A percentile compares a stretch with the other conserved stretches of the same genome.
Conservation (phyloP, 495 filamentous ascomycete genomes). For the Neurospora terricola region DNA sequence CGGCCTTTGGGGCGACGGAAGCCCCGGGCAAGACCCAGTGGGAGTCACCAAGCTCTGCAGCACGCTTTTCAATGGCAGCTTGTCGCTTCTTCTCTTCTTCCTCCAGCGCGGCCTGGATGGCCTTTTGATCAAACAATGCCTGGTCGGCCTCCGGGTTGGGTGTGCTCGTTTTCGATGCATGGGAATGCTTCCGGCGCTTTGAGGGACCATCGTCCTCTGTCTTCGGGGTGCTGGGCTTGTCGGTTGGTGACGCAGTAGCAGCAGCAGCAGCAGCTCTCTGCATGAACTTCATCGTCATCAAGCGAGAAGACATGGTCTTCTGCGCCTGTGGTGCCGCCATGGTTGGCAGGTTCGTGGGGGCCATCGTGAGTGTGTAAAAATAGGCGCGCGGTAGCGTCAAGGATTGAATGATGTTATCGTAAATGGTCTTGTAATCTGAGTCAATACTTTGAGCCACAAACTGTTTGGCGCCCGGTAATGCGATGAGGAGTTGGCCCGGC, state of each 20-base stretch:
- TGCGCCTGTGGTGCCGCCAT: conserved; percentile 32
- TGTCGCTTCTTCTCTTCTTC: conserved; percentile 66
- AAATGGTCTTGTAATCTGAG: not conserved
- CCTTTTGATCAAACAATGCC: conserved; percentile 33
- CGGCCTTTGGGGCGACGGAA: conserved; percentile 6
- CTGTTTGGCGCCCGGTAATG: not conserved
- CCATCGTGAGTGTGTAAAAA: conserved; percentile 6
- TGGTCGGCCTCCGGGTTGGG: conserved; percentile 13
- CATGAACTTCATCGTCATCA: conserved; percentile 99
- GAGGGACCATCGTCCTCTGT: conserved; percentile 25
- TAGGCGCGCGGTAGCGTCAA: not conserved
- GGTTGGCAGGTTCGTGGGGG: conserved; percentile 11
- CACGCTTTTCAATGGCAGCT: conserved; percentile 58
- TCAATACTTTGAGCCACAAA: not conserved
- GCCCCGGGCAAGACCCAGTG: conserved; percentile 66
- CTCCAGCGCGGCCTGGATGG: conserved; percentile 58
- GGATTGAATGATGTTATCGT: not conserved
- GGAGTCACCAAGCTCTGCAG: conserved; percentile 69
- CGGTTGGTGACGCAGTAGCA: conserved; percentile 31
- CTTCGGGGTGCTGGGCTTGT: conserved; percentile 31
- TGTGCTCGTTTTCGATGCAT: conserved; percentile 10
- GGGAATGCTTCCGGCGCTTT: conserved; percentile 45
- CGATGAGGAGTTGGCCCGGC: not conserved
- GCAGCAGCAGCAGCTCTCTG: conserved; percentile 61
- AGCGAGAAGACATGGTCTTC: conserved; percentile 80